Evolutionary conservation across 129 eudicot species (phyloP).

Genomic region (Flaveria trinervia): DNA sequence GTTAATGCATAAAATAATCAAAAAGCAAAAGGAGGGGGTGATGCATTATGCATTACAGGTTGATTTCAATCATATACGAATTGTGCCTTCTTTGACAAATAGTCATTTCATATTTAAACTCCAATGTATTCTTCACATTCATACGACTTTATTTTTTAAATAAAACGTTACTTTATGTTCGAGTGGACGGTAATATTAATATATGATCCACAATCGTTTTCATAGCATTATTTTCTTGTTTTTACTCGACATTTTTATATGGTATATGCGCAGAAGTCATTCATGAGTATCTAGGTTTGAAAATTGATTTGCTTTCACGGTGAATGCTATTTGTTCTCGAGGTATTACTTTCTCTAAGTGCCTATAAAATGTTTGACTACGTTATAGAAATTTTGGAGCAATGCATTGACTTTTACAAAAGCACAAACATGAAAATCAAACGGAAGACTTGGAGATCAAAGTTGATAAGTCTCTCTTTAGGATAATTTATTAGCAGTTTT

Average conservation of each 20-base stretch:
- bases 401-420: constrained; percentile 30
- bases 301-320: constrained; percentile 24
- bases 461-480: no score
- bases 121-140: constrained; percentile 32
- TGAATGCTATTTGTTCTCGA: constrained; percentile 32
- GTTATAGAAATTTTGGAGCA: constrained; percentile 14
- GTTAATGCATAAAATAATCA: constrained; percentile 21
- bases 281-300: constrained; percentile 33
- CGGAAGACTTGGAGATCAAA: not conserved
- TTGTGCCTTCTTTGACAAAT: constrained; percentile 28
- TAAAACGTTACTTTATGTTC: not conserved
- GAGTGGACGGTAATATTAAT: constrained; percentile 38
- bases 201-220: constrained; percentile 34
- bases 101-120: constrained; percentile 33
- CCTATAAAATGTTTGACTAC: constrained; percentile 32
- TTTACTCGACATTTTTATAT: constrained; percentile 5
- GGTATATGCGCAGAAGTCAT: constrained; percentile 19
- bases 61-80: constrained; percentile 21
- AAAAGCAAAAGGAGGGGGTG: constrained; percentile 12
- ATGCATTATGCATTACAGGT: constrained; percentile 21
- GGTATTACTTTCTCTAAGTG: constrained; percentile 38
- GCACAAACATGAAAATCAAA: not conserved
- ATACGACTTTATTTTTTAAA: constrained; percentile 23
- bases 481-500: not conserved
- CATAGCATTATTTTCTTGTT: constrained; percentile 22